A percentile compares a stretch with the other conserved stretches of the same genome.
These are phyloP conservation scores for Achlya hypogyna DNA, from an alignment of 352 stramenopile genomes.

Conservation along the genomic window DNA sequence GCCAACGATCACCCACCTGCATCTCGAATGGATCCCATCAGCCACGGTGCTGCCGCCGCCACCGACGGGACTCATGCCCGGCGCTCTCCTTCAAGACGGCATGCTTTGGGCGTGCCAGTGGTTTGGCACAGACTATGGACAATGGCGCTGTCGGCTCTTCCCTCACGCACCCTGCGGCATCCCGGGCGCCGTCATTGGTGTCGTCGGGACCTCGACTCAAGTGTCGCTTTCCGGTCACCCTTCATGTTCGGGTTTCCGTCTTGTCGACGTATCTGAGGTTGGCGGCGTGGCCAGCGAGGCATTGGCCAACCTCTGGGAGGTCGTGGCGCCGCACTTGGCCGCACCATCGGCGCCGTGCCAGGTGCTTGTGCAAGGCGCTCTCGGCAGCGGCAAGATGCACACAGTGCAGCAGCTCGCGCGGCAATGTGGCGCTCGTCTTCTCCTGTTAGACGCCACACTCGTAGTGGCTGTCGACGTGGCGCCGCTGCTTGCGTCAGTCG, in stretches of 20 bases:
- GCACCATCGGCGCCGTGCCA: neutral
- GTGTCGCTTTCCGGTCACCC: neutral
- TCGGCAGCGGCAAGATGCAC: conserved; percentile 64
- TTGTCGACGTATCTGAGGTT: neutral
- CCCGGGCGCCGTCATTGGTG: neutral
- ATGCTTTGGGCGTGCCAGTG: conserved; percentile 13
- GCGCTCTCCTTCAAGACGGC: neutral
- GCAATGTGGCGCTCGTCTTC: conserved; percentile 40
- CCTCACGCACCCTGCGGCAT: too few species aligned
- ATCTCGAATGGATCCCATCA: neutral
- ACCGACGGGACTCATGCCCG: neutral
- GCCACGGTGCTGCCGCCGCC: neutral
- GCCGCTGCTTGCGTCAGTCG: conserved; percentile 43
- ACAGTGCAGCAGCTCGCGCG: conserved; percentile 42
- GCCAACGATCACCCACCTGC: neutral
- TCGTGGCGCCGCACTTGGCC: neutral
- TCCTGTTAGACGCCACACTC: conserved; percentile 53
- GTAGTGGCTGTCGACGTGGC: conserved; percentile 17
- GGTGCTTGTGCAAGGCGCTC: conserved; percentile 52
- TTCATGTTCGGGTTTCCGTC: neutral
- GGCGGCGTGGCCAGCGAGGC: neutral
- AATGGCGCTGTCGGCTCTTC: conserved; percentile 11
- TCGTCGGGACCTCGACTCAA: conserved; percentile 1
- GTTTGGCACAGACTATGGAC: conserved; percentile 11
- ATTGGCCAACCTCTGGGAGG: neutral